Evolutionary conservation across 352 stramenopile genomes (phyloP).

Genomic region (Pythium sp.): DNA sequence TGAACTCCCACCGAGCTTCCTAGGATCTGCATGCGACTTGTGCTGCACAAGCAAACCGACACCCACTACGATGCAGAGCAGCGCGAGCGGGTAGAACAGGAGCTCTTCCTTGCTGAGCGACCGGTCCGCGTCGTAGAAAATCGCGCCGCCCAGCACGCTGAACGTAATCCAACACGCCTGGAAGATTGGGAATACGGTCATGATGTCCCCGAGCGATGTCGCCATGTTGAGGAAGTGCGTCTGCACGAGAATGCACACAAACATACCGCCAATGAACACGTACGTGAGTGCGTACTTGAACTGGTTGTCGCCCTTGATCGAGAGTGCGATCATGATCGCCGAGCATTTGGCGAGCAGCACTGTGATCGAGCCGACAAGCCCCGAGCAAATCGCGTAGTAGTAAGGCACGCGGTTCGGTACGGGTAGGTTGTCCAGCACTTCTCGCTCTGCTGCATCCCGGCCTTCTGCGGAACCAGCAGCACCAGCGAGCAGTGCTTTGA

Average conservation of each 20-base stretch:
- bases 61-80: slow-evolving; percentile 65
- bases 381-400: slow-evolving; percentile 86
- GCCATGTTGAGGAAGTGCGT: slow-evolving; percentile 88
- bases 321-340: slow-evolving; percentile 82
- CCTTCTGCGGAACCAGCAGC: background rate
- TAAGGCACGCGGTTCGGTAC: slow-evolving; percentile 56
- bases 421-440: background rate
- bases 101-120: slow-evolving; percentile 49
- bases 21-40: background rate
- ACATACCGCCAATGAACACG: slow-evolving; percentile 84
- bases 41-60: slow-evolving; percentile 77
- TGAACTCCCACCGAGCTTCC: slow-evolving; percentile 11
- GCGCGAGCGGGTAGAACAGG: slow-evolving; percentile 70
- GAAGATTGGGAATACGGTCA: slow-evolving; percentile 89
- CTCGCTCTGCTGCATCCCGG: background rate
- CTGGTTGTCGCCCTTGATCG: slow-evolving; percentile 82
- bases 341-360: slow-evolving; percentile 85
- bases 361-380: slow-evolving; percentile 81
- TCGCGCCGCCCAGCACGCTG: slow-evolving; percentile 75
- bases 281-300: slow-evolving; percentile 85
- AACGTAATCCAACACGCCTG: slow-evolving; percentile 89
- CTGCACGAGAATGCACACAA: slow-evolving; percentile 83
- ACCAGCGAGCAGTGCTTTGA: slow-evolving; percentile 5
- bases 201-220: slow-evolving; percentile 80
- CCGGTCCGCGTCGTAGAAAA: slow-evolving; percentile 82